Evolutionary conservation across 352 stramenopile genomes (phyloP), one percentile per base, ranked within the genome.

Genomic region (Pythium dissimile): DNA sequence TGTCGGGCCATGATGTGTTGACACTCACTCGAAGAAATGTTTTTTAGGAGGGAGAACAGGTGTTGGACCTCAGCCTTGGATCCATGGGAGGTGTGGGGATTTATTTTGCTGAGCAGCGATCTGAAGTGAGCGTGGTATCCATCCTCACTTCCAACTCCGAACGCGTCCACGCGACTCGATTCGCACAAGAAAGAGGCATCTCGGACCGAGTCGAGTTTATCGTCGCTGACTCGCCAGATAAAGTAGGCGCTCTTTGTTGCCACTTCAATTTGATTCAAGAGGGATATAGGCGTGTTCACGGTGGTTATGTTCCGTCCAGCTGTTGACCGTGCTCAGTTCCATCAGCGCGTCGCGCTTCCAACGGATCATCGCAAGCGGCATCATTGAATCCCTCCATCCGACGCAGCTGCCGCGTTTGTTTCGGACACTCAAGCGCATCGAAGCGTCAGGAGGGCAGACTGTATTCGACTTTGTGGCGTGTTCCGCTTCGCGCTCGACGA

Each of bases 41-140:
- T n/a, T 10, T 21, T 47, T 10, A 89, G 75, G 37, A 66, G 45
- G 71, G 75, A 0, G 67, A 90, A 10, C 74, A 66, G 21, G 62
- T 96, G n/a, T 68, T 96, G 11, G 88, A 96, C 38, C 67, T 96
- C n/a, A 80, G 75, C 34, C 70, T 92, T 28, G 86, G 84, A 3
- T 95, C 81, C 1, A 89, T 86, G 83, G 84, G 86, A 44, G 81
- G 84, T 0, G 77, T 95, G 15, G 80, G 77, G 10, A 83, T 83
- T 49, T 93, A 86, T 50, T 60, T 94, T 4, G 81, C 86, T 8
- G 66, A 87, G 49, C 70, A 71, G 5, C 70, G 88, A 16, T 54
- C 60, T 9, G 52, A 67, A 13, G 58, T 80, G n/a, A 75, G 57
- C 0, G 53, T 90, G 18, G 68, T 92, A 21, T 87, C 64, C 11